phyloP scores from a whole-genome alignment of 257 asterid genomes.

The Nicotiana obtusifolia region DNA sequence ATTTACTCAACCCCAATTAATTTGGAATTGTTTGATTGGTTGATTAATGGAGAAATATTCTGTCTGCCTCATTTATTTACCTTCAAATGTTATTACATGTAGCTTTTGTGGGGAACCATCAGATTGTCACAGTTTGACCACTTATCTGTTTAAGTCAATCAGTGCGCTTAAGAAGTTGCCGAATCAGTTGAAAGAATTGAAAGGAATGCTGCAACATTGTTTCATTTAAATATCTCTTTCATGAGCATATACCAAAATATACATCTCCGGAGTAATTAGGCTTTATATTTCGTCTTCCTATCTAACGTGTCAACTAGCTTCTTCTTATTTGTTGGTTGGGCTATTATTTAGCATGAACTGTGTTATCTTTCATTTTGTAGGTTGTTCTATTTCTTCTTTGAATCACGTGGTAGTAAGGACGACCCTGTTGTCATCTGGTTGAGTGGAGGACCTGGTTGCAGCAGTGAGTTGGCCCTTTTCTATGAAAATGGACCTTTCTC shows the following conservation, averaged over 20 bases:
- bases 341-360: background rate
- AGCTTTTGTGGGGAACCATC: background rate
- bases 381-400: constrained; percentile 94
- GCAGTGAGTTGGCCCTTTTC: constrained; percentile 96
- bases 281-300: background rate
- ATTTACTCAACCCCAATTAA: background rate
- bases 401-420: constrained; percentile 63
- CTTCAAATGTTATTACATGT: background rate
- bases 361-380: constrained; percentile 30
- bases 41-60: background rate
- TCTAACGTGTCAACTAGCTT: background rate
- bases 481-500: constrained; percentile 92
- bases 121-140: background rate
- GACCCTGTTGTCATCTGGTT: constrained; percentile 97
- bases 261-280: background rate
- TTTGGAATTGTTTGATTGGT: background rate
- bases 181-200: too few species aligned
- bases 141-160: background rate
- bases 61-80: background rate
- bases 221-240: background rate
- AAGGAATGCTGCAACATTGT: background rate
- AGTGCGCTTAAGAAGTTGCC: too few species aligned
- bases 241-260: background rate
- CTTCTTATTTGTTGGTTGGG: background rate
- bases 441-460: constrained; percentile 99